Base-by-base conservation (phyloP, 2,329 filamentous ascomycete species). In the Colletotrichum noveboracense region DNA sequence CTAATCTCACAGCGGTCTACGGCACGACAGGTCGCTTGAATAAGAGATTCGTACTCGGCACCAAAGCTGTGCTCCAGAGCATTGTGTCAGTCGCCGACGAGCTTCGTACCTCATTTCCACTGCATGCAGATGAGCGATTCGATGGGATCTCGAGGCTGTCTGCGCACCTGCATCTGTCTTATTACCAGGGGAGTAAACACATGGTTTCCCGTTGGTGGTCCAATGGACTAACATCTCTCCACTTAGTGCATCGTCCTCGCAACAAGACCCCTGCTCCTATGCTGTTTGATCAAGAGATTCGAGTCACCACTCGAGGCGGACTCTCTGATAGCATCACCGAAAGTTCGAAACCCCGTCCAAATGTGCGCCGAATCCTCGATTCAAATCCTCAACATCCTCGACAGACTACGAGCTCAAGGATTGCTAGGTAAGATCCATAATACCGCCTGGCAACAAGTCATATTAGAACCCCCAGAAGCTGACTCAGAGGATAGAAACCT, bases 381-480 rank as follows among this genome's bases (percentile, higher is more conserved):
- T 13, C 80, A 83, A 71, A 82, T 78, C 76, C 79, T 84, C 43
- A 79, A 83, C 5, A 84, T 89, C 43, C 85, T 90, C 9, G 82
- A 82, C 71, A 84, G 82, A 43, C 80, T 89, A 28, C 84, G 87
- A 77, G 81, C 82, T 12, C 87, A 90, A 77, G 85, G 85, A 12
- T 82, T 90, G 18, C 82, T 89, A 3, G 87, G 88, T 89, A 82
- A 78, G 78, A 64, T 21, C 2, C 26, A 28, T 28, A 6, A 28
- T 8, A 7, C 24, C 76, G 32, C 75, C 24, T 13, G 13, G 21
- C 13, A n/a, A 3, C 12, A 9, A 21, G 14, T 7, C n/a, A 21
- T 52, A 4, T 6, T 7, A 5, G 2, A 24, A 24, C 18, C 4
- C 9, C 21, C 14, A 8, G 5, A 7, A 13, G 3, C 5, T 26